Base-by-base conservation (phyloP, 2,329 filamentous ascomycete genomes). In the Botrytis pseudocinerea region DNA sequence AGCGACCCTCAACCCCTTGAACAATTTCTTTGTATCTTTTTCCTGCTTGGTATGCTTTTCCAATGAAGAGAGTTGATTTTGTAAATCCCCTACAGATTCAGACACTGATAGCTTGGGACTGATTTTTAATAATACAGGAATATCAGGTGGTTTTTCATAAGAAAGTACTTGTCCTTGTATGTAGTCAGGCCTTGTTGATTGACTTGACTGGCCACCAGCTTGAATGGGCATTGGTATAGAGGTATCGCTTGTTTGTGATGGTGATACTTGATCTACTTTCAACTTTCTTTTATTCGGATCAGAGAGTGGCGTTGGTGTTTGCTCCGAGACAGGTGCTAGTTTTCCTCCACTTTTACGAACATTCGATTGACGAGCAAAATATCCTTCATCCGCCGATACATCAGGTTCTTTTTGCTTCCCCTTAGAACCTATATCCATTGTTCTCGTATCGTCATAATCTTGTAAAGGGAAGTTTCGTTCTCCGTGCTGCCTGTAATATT, bases 1-100 rank as follows among this genome's bases (percentile, higher is more conserved):
- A 8, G 87, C 87, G 57, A 89, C 84, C 74, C 87, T 85, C 18
- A 90, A 80, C 0, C 88, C 88, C 69, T 84, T 83, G 66, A 89
- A 83, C 4, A 90, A 85, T 77, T 88, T 86, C 63, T 83, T 82
- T 77, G 44, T 72, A 42, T 68, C 44, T 38, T 25, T 61, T 46
- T 71, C 61, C 12, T 51, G 63, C 38, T 40, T 57, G 14, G 44
- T 42, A 3, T 40, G 54, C 7, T 38, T 57, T 68, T 72, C 70
- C 20, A 72, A 57, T 9, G 22, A 60, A 16, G 20, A 25, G 18
- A 72, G 38, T 59, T 72, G 70, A 5, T 20, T 59, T 38, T 65
- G n/a, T 28, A 72, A 25, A 44, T 68, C n/a, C 6, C 48, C 48
- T 22, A 54, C 35, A 32, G 61, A 59, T 44, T 68, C 61, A 20